Evolutionary conservation across 495 filamentous ascomycete species (phyloP).

Genomic region (Hamigera avellanea): DNA sequence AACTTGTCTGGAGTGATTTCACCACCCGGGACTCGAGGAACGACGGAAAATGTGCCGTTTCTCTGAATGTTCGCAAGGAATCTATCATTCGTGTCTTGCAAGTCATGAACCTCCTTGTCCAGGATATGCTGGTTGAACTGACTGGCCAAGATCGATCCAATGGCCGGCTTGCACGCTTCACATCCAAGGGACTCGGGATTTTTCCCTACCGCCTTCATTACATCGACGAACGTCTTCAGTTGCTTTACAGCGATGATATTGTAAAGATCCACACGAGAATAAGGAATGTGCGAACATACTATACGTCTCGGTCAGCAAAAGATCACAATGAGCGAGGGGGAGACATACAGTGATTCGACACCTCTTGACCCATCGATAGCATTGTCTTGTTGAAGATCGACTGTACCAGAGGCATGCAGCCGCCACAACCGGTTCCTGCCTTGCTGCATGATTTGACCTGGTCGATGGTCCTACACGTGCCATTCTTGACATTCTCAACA

Average conservation of each 20-base stretch:
- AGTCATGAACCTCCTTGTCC: slow-evolving; percentile 58
- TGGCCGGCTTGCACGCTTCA: slow-evolving; percentile 80
- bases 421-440: slow-evolving; percentile 88
- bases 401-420: slow-evolving; percentile 86
- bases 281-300: slow-evolving; percentile 78
- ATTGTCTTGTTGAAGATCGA: slow-evolving; percentile 91
- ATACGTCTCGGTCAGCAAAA: slow-evolving; percentile 2
- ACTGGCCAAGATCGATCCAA: slow-evolving; percentile 76
- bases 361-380: slow-evolving; percentile 79
- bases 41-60: slow-evolving; percentile 86
- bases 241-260: slow-evolving; percentile 81
- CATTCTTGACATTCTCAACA: slow-evolving; percentile 61
- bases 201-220: slow-evolving; percentile 75
- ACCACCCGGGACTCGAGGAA: slow-evolving; percentile 75
- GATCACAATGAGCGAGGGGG: slow-evolving; percentile 6
- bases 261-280: slow-evolving; percentile 81
- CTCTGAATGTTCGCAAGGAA: slow-evolving; percentile 93
- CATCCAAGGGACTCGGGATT: slow-evolving; percentile 70
- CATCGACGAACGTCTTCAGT: slow-evolving; percentile 60
- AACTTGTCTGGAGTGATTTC: slow-evolving; percentile 90
- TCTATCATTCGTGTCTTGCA: slow-evolving; percentile 90
- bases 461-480: slow-evolving; percentile 72
- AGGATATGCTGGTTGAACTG: slow-evolving; percentile 84
- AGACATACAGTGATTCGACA: slow-evolving; percentile 62
- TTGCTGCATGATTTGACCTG: slow-evolving; percentile 93